Evolutionary conservation across 306 rosid species (phyloP).

Genomic region (Prinsepia uniflora): DNA sequence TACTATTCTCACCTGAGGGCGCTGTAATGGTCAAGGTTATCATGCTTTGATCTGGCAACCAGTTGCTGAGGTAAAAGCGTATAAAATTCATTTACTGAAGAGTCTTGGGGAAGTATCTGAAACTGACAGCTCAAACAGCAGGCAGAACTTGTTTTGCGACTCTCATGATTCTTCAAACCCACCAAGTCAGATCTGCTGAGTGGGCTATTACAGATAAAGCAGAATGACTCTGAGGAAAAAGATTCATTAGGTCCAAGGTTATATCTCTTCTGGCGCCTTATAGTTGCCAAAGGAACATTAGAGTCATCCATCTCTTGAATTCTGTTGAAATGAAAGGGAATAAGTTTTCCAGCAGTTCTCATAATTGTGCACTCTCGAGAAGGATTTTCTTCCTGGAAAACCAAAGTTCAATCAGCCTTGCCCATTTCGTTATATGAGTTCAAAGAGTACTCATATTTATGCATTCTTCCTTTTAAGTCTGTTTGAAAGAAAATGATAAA

Average conservation of each 20-base stretch:
- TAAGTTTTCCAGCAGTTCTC: conserved; percentile 93
- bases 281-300: conserved; percentile 65
- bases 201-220: conserved; percentile 75
- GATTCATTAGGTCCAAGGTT: conserved; percentile 65
- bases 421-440: conserved; percentile 1
- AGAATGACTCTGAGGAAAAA: conserved; percentile 72
- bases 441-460: background rate
- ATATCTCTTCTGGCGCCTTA: conserved; percentile 83
- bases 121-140: conserved; percentile 83
- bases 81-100: conserved; percentile 43
- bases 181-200: conserved; percentile 61
- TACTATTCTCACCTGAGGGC: conserved; percentile 54
- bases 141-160: conserved; percentile 7
- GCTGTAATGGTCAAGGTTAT: conserved; percentile 31
- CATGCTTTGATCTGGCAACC: conserved; percentile 49
- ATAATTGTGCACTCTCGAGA: conserved; percentile 89
- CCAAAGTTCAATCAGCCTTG: conserved; percentile 10
- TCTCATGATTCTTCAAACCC: conserved; percentile 32
- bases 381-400: conserved; percentile 80
- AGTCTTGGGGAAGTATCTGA: conserved; percentile 80
- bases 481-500: background rate
- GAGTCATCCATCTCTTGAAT: conserved; percentile 66
- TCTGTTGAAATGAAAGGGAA: conserved; percentile 84
- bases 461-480: background rate
- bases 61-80: conserved; percentile 49